These are phyloP conservation scores for Pyrenophora tritici-repentis DNA, from an alignment of 2,329 filamentous ascomycete genomes.

Conservation along the genomic window DNA sequence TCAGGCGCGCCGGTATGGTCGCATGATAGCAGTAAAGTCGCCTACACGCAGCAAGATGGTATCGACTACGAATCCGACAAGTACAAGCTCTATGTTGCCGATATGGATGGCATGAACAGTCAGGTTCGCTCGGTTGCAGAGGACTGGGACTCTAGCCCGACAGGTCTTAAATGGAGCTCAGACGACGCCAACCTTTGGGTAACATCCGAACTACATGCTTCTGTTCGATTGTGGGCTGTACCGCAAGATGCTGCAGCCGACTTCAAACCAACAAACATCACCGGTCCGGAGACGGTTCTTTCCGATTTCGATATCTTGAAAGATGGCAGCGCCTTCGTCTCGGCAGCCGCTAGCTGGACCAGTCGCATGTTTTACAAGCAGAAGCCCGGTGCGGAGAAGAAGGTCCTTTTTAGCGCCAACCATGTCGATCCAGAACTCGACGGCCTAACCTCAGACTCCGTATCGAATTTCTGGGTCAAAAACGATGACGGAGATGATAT, in stretches of 20 bases:
- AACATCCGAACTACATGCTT: slow-evolving; percentile 38
- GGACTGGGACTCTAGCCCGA: slow-evolving; percentile 43
- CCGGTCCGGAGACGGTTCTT: slow-evolving; percentile 49
- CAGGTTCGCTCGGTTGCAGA: slow-evolving; percentile 36
- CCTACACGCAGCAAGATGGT: slow-evolving; percentile 75
- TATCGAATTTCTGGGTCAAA: slow-evolving; percentile 71
- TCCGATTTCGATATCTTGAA: slow-evolving; percentile 60
- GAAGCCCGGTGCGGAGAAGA: slow-evolving; percentile 38
- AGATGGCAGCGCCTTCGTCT: slow-evolving; percentile 58
- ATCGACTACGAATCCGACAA: slow-evolving; percentile 77
- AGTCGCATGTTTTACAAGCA: slow-evolving; percentile 41
- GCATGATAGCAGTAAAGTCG: slow-evolving; percentile 70
- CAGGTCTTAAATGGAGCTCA: slow-evolving; percentile 34
- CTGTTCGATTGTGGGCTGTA: slow-evolving; percentile 61
- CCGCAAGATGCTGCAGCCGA: slow-evolving; percentile 61
- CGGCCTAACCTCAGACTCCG: slow-evolving; percentile 65
- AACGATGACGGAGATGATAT: slow-evolving; percentile 63
- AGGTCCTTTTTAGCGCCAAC: slow-evolving; percentile 62
- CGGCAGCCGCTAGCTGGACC: slow-evolving; percentile 39
- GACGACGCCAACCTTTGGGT: slow-evolving; percentile 42
- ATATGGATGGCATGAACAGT: slow-evolving; percentile 36
- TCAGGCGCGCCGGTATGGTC: slow-evolving; percentile 72
- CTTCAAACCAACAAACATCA: slow-evolving; percentile 51
- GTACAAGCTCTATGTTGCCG: slow-evolving; percentile 55
- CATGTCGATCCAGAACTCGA: slow-evolving; percentile 68